Base-by-base conservation (phyloP, 345 rosid species). In the Capsella bursapastoris region DNA sequence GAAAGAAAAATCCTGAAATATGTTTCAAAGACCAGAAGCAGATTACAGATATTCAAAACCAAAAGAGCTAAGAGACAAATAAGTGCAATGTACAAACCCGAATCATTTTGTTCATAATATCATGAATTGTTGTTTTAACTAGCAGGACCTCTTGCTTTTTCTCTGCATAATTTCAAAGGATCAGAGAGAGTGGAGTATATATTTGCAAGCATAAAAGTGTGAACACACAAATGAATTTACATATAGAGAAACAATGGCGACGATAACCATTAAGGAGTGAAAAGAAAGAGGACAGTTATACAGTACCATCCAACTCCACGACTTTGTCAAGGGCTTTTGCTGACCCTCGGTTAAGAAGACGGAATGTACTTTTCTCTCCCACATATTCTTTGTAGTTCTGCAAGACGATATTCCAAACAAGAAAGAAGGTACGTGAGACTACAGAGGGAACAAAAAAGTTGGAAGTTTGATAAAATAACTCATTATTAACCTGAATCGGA, bases 251-350 rank as follows among this genome's bases (percentile, higher is more conserved):
- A 74, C 14, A 78, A 65, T 57, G 6, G 41, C 9, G 41, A 32
- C 7, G 37, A 15, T 57, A 68, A 69, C 43, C 51, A 69, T 34
- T 50, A 25, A 47, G 60, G 15, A 60, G 18, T 18, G 14, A 22
- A 62, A 41, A 75, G 35, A n/a, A 27, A 62, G 13, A 48, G 27
- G 65, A n/a, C 27, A 71, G 34, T 58, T 51, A 35, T 57, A 18
- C 57, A 57, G 70, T 89, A 96, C 99, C 96, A 83, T 92, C 98
- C 68, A 96, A 86, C 81, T 92, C 99, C 57, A 88, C 95, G 76
- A 96, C 98, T 83, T 96, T 92, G 80, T 96, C 99, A 56, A 90
- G 96, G 71, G 99, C 98, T 90, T 96, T 92, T 52, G 99, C 96
- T 73, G 98, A 89, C 60, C 97, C 98, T 77, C 98, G 82, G 65